Base-by-base conservation (phyloP, 2,329 filamentous ascomycete genomes). In the Ilyonectria sp. region DNA sequence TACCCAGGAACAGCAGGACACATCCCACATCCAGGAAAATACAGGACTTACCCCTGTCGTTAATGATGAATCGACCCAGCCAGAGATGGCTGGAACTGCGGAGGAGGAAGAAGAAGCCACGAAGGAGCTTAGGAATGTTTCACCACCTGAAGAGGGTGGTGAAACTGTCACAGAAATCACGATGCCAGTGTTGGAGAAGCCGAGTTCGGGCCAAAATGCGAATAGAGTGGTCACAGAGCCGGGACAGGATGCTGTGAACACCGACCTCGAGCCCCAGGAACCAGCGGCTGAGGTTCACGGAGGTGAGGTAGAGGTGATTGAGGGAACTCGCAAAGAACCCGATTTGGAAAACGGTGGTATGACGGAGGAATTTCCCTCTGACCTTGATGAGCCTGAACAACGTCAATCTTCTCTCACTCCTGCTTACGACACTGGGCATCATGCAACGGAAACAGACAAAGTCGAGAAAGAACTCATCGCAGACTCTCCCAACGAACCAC, bases 1-100 rank as follows among this genome's bases (percentile, higher is more conserved):
- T 72, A 73, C 67, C 74, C 71, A 73, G 67, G 67, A 65, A 69
- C 66, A 69, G 62, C 70, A 71, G 57, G 67, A 69, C 50, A 64
- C 40, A 53, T 65, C 60, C 54, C 60, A 60, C 63, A 59, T 68
- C 49, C 71, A 76, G 69, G 70, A 72, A 50, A 63, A 68, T 43
- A 71, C 73, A 73, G 69, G 60, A 73, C 68, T 75, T 76, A 68
- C 68, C 59, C 63, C 60, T 59, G 66, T 55, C 53, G 35, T 62
- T 72, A 67, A 64, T 50, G 54, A 66, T 58, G 35, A 58, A 46
- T 47, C 49, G 50, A 63, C 37, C 56, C 69, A 60, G 67, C 63
- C 57, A 50, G 65, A 47, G 21, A 53, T 52, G 63, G 61, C 55
- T 68, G 70, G 63, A 61, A 46, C 37, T 50, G 33, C n/a, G n/a